Percentiles rank a stretch among this genome's conserved stretches.
Evolutionary conservation across 257 asterid genomes (phyloP).

Genomic region (Nicotiana tabacum): DNA sequence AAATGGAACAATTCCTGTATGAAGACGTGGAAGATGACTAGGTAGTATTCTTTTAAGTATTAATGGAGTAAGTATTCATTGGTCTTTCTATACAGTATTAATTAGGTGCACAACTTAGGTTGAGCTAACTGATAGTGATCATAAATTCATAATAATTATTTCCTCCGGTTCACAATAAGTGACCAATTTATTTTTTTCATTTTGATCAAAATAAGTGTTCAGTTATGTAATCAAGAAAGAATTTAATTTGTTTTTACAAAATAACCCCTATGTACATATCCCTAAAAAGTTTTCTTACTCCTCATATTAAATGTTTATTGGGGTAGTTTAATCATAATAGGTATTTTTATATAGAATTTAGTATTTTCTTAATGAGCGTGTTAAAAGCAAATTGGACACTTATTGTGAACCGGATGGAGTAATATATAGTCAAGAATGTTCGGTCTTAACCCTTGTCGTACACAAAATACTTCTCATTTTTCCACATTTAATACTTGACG

Average conservation of each 20-base stretch:
- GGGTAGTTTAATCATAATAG: too few species aligned
- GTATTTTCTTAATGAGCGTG: too few species aligned
- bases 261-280: too few species aligned
- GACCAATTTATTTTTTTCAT: too few species aligned
- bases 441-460: constrained; percentile 30
- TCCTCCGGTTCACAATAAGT: neutral
- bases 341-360: too few species aligned
- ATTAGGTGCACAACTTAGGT: constrained; percentile 39
- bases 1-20: neutral
- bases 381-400: too few species aligned
- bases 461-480: neutral
- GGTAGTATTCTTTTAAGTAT: neutral
- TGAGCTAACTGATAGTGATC: constrained; percentile 15
- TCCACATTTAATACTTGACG: neutral
- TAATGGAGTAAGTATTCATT: neutral
- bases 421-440: constrained; percentile 24
- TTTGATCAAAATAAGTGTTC: too few species aligned
- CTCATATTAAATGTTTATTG: too few species aligned
- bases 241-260: too few species aligned
- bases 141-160: neutral
- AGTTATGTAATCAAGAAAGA: too few species aligned
- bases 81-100: constrained; percentile 16
- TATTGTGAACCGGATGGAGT: too few species aligned
- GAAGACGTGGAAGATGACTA: neutral
- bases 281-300: too few species aligned